phyloP scores from a whole-genome alignment of 495 filamentous ascomycete species.

The Xylaria flabelliformis region DNA sequence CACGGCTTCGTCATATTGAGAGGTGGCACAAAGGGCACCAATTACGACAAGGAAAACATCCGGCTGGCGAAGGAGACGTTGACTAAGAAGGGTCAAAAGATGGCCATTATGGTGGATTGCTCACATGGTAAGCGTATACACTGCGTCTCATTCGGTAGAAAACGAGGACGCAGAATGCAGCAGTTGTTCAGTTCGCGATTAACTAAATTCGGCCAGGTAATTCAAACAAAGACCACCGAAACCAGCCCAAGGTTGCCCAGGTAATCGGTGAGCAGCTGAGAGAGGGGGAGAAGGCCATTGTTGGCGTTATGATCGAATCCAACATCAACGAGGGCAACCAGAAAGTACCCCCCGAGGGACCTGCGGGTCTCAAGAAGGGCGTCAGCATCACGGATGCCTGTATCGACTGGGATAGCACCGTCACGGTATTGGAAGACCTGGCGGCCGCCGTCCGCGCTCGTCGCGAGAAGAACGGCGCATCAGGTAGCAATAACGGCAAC shows the following conservation, averaged over 20 bases:
- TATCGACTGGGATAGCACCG: constrained; percentile 91
- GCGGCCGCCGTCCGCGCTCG: constrained; percentile 83
- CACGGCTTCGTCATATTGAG: constrained; percentile 96
- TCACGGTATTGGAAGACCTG: constrained; percentile 82
- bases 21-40: constrained; percentile 91
- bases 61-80: constrained; percentile 78
- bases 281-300: constrained; percentile 83
- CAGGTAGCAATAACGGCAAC: constrained; percentile 32
- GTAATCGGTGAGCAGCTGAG: constrained; percentile 83
- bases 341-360: constrained; percentile 87
- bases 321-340: constrained; percentile 97
- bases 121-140: constrained; percentile 74
- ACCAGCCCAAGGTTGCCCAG: constrained; percentile 92
- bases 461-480: constrained; percentile 54
- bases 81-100: constrained; percentile 81
- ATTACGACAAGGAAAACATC: constrained; percentile 88
- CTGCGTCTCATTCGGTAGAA: not conserved
- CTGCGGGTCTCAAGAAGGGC: constrained; percentile 80
- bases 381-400: constrained; percentile 98
- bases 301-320: constrained; percentile 98
- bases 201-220: constrained; percentile 59
- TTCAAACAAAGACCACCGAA: constrained; percentile 77
- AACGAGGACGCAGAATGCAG: not conserved
- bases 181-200: not conserved
- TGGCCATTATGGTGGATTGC: constrained; percentile 97